Percentiles rank a stretch among this genome's conserved stretches.
These are phyloP conservation scores for Symbiodinium pilosum DNA, from an alignment of 73 alveolate genomes.

Conservation along the genomic window DNA sequence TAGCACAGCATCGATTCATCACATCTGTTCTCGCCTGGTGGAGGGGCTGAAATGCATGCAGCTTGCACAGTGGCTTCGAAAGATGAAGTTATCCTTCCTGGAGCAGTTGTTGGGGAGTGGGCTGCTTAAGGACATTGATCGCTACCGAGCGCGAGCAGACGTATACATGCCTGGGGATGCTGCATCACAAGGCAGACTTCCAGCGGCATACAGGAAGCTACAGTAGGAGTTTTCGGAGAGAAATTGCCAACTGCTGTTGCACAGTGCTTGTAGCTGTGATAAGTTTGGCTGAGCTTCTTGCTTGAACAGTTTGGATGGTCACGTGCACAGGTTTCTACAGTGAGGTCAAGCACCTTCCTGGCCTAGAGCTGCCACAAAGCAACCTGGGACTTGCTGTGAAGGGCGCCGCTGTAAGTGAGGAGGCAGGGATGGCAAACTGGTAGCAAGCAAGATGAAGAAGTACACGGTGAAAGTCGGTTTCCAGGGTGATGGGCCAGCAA, in stretches of 20 bases:
- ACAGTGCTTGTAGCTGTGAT: too few species aligned
- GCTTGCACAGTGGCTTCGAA: too few species aligned
- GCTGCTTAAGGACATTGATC: constrained; percentile 34
- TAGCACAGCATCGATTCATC: neutral
- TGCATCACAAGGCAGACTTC: constrained; percentile 72
- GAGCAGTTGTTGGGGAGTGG: neutral
- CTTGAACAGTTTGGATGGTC: neutral
- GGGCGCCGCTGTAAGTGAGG: constrained; percentile 46
- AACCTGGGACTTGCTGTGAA: constrained; percentile 77
- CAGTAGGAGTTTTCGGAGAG: too few species aligned
- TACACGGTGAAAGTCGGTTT: too few species aligned
- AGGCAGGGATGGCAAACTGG: neutral
- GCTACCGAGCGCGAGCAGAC: constrained; percentile 72
- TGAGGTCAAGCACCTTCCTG: constrained; percentile 90
- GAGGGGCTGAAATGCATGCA: too few species aligned
- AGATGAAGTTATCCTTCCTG: too few species aligned
- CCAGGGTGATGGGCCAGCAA: neutral
- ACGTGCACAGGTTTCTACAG: constrained; percentile 56
- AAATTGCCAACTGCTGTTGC: too few species aligned
- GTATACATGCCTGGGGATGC: constrained; percentile 60
- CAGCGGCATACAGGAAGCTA: too few species aligned
- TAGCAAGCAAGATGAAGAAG: too few species aligned
- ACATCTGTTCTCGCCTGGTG: too few species aligned
- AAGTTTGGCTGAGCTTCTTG: neutral
- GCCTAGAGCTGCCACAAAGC: constrained; percentile 54